phyloP scores from a whole-genome alignment of 179 eudicot genomes.

The Amaranthus tricolor region DNA sequence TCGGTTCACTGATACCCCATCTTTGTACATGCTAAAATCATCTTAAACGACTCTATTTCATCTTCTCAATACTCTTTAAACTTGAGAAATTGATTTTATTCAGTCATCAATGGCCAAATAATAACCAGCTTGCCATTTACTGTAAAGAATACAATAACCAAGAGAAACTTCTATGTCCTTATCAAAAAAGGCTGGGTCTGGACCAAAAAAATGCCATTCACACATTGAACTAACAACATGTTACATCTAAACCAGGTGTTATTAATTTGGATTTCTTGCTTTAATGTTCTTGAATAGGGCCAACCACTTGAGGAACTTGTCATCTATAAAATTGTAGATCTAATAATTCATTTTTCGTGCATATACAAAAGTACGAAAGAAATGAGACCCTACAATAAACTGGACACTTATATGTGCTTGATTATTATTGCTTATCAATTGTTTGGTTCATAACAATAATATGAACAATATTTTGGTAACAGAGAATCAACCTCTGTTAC shows the following conservation, averaged over 20 bases:
- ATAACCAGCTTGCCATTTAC: neutral
- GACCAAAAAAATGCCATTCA: neutral
- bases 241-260: neutral
- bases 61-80: no score
- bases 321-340: neutral
- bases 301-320: slow-evolving; percentile 3
- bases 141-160: neutral
- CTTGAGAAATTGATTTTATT: neutral
- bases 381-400: neutral
- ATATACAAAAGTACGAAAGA: neutral
- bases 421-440: neutral
- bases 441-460: neutral
- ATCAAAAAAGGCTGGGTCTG: neutral
- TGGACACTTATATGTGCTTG: neutral
- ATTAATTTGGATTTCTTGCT: neutral
- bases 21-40: no score
- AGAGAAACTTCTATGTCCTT: neutral
- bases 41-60: no score
- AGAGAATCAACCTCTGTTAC: neutral
- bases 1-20: no score
- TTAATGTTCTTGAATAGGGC: neutral
- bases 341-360: neutral
- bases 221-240: neutral
- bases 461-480: neutral
- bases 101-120: neutral